Conservation (phyloP, 2,329 filamentous ascomycete genomes). For the Ceratocystis smalleyi region DNA sequence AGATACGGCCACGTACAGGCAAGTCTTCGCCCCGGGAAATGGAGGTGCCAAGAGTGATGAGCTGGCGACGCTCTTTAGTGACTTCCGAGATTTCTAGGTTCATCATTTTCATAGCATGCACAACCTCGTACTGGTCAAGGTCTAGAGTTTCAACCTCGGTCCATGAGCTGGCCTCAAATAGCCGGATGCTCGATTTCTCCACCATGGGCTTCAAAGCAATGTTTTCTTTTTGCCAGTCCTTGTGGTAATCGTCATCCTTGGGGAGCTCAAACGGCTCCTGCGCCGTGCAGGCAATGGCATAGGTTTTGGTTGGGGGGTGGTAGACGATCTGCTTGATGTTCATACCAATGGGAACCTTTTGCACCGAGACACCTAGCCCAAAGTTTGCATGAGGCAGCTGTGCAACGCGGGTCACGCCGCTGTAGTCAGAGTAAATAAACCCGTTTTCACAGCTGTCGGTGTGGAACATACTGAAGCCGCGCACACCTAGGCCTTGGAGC, state of each 20-base stretch:
- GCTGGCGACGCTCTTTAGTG: slow-evolving; percentile 68
- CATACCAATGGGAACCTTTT: slow-evolving; percentile 52
- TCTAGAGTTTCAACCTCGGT: slow-evolving; percentile 60
- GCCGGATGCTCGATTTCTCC: slow-evolving; percentile 57
- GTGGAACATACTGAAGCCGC: slow-evolving; percentile 60
- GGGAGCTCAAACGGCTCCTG: slow-evolving; percentile 64
- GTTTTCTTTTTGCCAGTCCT: slow-evolving; percentile 64
- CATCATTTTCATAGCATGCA: slow-evolving; percentile 69
- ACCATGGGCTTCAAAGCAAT: slow-evolving; percentile 45
- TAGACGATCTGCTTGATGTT: slow-evolving; percentile 63
- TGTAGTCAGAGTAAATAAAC: slow-evolving; percentile 64
- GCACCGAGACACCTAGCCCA: slow-evolving; percentile 61
- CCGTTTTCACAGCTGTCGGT: slow-evolving; percentile 63
- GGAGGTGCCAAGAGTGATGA: slow-evolving; percentile 74
- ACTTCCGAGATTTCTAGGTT: slow-evolving; percentile 81
- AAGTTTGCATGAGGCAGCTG: slow-evolving; percentile 52
- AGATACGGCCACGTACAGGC: slow-evolving; percentile 67
- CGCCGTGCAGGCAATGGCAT: slow-evolving; percentile 57
- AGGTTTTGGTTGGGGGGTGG: slow-evolving; percentile 58
- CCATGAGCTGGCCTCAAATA: slow-evolving; percentile 66
- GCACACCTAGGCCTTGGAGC: slow-evolving; percentile 51
- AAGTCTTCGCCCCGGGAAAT: slow-evolving; percentile 82
- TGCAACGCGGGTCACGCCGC: slow-evolving; percentile 58
- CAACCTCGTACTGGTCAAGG: slow-evolving; percentile 58
- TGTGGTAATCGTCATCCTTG: slow-evolving; percentile 70